Evolutionary conservation across 1,284 basidiomycete species (phyloP).

Genomic region (Cryptococcus wingfieldii): DNA sequence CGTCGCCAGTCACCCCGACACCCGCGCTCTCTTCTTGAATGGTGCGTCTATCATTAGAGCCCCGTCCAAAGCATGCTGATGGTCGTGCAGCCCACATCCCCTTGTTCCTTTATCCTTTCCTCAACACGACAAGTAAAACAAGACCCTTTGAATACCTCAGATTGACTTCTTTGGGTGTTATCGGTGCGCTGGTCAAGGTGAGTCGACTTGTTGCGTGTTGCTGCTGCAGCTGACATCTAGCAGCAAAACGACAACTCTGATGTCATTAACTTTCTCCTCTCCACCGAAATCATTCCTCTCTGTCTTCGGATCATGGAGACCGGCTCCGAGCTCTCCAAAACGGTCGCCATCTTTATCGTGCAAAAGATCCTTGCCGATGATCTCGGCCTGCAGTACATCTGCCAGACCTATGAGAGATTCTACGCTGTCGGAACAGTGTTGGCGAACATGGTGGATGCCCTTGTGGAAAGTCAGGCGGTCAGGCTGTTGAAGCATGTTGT

Average conservation of each 20-base stretch:
- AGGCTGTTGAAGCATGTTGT: slow-evolving; percentile 97
- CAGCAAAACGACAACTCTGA: slow-evolving; percentile 97
- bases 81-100: slow-evolving; percentile 80
- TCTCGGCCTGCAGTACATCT: slow-evolving; percentile 96
- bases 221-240: background rate
- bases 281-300: slow-evolving; percentile 98
- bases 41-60: slow-evolving; percentile 54
- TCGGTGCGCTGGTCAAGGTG: slow-evolving; percentile 92
- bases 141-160: slow-evolving; percentile 98
- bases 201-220: slow-evolving; percentile 2
- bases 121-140: slow-evolving; percentile 98
- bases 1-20: slow-evolving; percentile 92
- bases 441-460: slow-evolving; percentile 96
- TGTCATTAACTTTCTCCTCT: slow-evolving; percentile 97
- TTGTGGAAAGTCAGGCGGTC: slow-evolving; percentile 96
- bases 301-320: slow-evolving; percentile 99
- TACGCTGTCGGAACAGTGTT: slow-evolving; percentile 98
- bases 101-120: slow-evolving; percentile 96
- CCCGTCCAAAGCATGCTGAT: background rate
- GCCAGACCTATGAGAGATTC: slow-evolving; percentile 98
- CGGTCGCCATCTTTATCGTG: slow-evolving; percentile 99
- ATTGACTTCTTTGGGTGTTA: slow-evolving; percentile 94
- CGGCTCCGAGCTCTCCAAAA: slow-evolving; percentile 97
- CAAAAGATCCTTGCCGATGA: slow-evolving; percentile 99
- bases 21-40: slow-evolving; percentile 84